Percentiles rank a stretch among this genome's conserved stretches.
Evolutionary conservation across 2,329 filamentous ascomycete genomes (phyloP).

Genomic region (Monilinia fructigena): DNA sequence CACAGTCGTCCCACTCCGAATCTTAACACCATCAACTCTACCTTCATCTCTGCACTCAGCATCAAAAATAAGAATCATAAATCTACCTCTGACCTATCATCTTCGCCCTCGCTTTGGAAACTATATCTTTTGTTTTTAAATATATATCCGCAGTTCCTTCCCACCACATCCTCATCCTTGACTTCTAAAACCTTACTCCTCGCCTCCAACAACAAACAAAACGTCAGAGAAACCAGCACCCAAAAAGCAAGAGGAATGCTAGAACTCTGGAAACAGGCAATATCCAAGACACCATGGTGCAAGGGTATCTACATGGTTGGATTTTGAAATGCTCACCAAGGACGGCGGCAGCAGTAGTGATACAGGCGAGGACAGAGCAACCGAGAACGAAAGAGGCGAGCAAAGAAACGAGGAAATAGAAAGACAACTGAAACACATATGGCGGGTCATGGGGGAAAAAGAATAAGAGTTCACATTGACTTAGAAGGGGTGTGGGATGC

Average conservation of each 20-base stretch:
- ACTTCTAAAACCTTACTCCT: not conserved
- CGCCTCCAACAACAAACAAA: not conserved
- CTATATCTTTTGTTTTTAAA: conserved; percentile 52
- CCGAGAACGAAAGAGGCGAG: conserved; percentile 35
- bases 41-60: not conserved
- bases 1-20: conserved; percentile 33
- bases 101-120: conserved; percentile 50
- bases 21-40: conserved; percentile 6
- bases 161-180: not conserved
- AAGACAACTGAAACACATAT: conserved; percentile 47
- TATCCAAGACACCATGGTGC: conserved; percentile 60
- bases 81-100: conserved; percentile 35
- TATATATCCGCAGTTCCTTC: conserved; percentile 41
- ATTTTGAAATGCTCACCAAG: conserved; percentile 47
- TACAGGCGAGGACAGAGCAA: not conserved
- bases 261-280: conserved; percentile 53
- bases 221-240: not conserved
- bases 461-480: conserved; percentile 59
- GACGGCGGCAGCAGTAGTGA: conserved; percentile 11
- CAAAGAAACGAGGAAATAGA: conserved; percentile 40
- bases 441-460: conserved; percentile 59
- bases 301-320: conserved; percentile 60
- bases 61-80: conserved; percentile 42
- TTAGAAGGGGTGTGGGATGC: conserved; percentile 44
- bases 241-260: conserved; percentile 37